Evolutionary conservation across 306 rosid species (phyloP).

Genomic region (Quercus wislizeni): DNA sequence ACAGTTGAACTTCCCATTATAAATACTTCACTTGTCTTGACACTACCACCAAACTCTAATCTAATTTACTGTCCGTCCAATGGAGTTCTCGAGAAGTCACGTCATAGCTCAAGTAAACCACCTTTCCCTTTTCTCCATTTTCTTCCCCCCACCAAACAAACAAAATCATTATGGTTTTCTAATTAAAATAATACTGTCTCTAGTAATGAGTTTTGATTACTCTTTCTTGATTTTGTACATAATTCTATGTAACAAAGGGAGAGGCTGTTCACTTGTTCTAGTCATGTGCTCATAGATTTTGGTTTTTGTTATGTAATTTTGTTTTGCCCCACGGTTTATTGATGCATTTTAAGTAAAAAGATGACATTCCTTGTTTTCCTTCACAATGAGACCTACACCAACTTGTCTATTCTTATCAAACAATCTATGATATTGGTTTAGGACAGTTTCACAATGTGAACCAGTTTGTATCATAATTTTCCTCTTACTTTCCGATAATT

Average conservation of each 20-base stretch:
- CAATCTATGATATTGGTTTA: too few relatives aligned
- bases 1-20: not conserved
- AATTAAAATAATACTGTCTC: not conserved
- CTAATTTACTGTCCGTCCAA: conserved; percentile 1
- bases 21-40: conserved; percentile 3
- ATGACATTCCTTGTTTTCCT: not conserved
- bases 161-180: not conserved
- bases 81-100: conserved; percentile 16
- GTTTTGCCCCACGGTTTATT: too few relatives aligned
- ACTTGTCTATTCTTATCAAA: not conserved
- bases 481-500: too few relatives aligned
- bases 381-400: not conserved
- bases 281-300: not conserved
- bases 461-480: too few relatives aligned
- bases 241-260: too few relatives aligned
- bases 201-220: too few relatives aligned
- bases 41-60: conserved; percentile 12
- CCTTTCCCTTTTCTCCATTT: conserved; percentile 5
- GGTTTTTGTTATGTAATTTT: not conserved
- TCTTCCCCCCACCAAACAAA: not conserved
- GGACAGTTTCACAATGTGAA: too few relatives aligned
- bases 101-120: conserved; percentile 27
- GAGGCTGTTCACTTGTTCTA: too few relatives aligned
- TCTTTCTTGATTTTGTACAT: too few relatives aligned
- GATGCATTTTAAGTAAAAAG: too few relatives aligned